Percentiles rank a stretch among this genome's conserved stretches.
These are phyloP conservation scores for Pleurotus ostreatus DNA, from an alignment of 768 basidiomycete genomes.

Conservation along the genomic window DNA sequence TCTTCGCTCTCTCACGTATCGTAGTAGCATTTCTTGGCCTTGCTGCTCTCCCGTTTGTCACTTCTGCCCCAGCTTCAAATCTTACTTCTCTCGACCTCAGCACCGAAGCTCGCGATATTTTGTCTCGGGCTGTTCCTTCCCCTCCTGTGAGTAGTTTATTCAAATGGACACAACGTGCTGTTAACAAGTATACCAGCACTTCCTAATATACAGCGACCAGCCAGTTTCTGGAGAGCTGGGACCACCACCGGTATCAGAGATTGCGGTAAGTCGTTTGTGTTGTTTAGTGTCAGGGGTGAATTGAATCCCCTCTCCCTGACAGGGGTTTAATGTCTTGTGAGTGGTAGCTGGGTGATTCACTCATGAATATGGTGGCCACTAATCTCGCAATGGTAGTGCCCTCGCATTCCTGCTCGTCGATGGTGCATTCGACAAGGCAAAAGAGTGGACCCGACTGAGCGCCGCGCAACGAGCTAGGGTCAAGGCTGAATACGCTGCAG, in stretches of 20 bases:
- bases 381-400: constrained; percentile 20
- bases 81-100: not conserved
- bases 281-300: not conserved
- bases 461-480: constrained; percentile 40
- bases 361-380: constrained; percentile 2
- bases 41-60: not conserved
- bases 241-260: constrained; percentile 41
- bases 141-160: constrained; percentile 27
- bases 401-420: constrained; percentile 52
- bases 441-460: constrained; percentile 48
- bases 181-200: too few relatives aligned
- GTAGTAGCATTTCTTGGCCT: not conserved
- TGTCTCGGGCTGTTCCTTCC: constrained; percentile 33
- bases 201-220: constrained; percentile 38
- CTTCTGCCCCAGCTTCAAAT: not conserved
- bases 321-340: constrained; percentile 62
- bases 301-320: not conserved
- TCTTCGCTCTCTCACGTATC: not conserved
- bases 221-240: constrained; percentile 41
- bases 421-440: constrained; percentile 58
- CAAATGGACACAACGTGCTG: not conserved
- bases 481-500: constrained; percentile 48
- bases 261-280: constrained; percentile 36
- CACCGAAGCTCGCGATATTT: constrained; percentile 20
- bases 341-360: constrained; percentile 13